phyloP scores from a whole-genome alignment of 768 basidiomycete species.

The Boletus pseudopeckii region DNA sequence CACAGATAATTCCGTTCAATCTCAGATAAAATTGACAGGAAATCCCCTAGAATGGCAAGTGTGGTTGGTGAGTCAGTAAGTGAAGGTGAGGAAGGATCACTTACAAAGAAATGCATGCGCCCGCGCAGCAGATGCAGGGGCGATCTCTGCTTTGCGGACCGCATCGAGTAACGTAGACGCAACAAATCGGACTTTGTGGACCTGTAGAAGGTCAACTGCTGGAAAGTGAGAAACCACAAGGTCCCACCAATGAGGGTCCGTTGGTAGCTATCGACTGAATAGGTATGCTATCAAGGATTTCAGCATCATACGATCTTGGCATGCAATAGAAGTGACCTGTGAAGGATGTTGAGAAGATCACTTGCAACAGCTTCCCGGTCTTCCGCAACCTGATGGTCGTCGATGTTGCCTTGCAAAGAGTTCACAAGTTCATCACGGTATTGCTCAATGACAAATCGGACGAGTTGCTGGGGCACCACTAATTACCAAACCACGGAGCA shows the following conservation, averaged over 20 bases:
- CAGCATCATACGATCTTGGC: conserved; percentile 1
- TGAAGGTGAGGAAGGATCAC: conserved; percentile 22
- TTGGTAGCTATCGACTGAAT: conserved; percentile 91
- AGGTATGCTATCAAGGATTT: conserved; percentile 60
- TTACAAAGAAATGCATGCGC: conserved; percentile 85
- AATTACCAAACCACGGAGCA: background rate
- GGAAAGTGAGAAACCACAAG: background rate
- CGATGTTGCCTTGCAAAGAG: conserved; percentile 60
- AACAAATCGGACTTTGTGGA: conserved; percentile 91
- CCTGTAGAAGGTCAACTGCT: conserved; percentile 38
- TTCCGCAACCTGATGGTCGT: conserved; percentile 64
- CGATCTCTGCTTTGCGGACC: conserved; percentile 75
- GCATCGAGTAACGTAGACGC: conserved; percentile 87
- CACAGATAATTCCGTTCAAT: conserved; percentile 89
- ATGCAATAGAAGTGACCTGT: conserved; percentile 47
- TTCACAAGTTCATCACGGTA: conserved; percentile 83
- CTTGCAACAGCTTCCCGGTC: conserved; percentile 83
- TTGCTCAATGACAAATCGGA: conserved; percentile 89
- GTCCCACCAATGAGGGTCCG: conserved; percentile 68
- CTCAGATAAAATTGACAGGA: conserved; percentile 85
- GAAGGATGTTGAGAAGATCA: conserved; percentile 81
- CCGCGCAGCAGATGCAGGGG: conserved; percentile 75
- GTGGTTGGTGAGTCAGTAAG: conserved; percentile 3
- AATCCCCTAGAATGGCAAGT: conserved; percentile 63
- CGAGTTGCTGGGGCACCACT: conserved; percentile 67